phyloP scores from a whole-genome alignment of 768 basidiomycete species.

The Hericium erinaceus region DNA sequence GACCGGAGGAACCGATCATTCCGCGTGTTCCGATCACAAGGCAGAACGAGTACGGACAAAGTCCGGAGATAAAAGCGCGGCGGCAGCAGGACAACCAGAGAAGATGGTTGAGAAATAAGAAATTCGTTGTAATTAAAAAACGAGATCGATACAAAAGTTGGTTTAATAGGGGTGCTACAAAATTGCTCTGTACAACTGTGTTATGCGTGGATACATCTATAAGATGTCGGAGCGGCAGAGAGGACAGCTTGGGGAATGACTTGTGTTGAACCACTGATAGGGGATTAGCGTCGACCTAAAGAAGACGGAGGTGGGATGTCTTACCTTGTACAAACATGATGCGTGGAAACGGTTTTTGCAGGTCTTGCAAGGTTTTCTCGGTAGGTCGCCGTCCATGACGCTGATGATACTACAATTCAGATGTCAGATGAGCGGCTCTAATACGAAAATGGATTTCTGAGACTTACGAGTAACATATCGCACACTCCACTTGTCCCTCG shows the following conservation, averaged over 20 bases:
- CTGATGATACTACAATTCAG: conserved; percentile 65
- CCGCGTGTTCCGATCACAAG: too few species aligned
- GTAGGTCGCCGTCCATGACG: conserved; percentile 78
- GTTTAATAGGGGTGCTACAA: background rate
- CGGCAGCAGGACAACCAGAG: too few species aligned
- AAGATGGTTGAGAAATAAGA: too few species aligned
- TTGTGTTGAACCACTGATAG: conserved; percentile 79
- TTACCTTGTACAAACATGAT: conserved; percentile 81
- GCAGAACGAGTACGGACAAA: too few species aligned
- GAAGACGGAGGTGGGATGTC: conserved; percentile 6
- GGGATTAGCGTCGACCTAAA: background rate
- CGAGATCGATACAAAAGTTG: too few species aligned
- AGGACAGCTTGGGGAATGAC: conserved; percentile 87
- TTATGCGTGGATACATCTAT: conserved; percentile 18
- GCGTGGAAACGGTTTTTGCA: conserved; percentile 94
- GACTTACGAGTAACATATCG: conserved; percentile 88
- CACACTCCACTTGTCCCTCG: conserved; percentile 92
- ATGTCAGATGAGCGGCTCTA: background rate
- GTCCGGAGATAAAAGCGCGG: too few species aligned
- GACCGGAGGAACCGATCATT: too few species aligned
- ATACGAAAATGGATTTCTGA: background rate
- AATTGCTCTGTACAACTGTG: background rate
- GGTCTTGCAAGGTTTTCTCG: conserved; percentile 86
- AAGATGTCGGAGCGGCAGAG: conserved; percentile 82
- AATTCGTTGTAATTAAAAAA: too few species aligned